Evolutionary conservation across 1,139 yeast species (phyloP), one percentile per base, ranked within the genome.

Genomic region (Taphrina deformans): DNA sequence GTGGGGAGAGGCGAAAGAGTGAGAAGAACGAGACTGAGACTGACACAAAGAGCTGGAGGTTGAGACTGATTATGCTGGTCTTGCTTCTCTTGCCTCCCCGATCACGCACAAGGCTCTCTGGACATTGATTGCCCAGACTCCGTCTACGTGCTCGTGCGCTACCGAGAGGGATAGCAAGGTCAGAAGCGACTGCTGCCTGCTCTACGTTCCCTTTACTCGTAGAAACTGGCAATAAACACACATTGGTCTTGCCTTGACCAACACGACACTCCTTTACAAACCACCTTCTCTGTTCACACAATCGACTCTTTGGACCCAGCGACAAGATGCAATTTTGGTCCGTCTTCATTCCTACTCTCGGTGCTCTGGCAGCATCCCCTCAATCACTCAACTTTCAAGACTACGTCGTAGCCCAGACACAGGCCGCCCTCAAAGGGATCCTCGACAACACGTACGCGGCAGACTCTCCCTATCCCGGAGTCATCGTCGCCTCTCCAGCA

Each of bases 401-500:
- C 31, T 59, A 59, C 21, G 63, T 59, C 56, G 6, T 16, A 6
- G 55, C 56, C 7, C 63, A 59, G 56, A 59, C 63, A 12, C 38
- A 27, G 27, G 56, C 56, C 14, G 63, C 63, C 4, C 56, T 59
- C 24, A 27, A 29, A n/a, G 63, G 63, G 16, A 59, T 59, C 26
- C 50, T 40, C 5, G 26, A n/a, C 38, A 59, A 59, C 40, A 35
- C 63, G 3, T 51, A n/a, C 23, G 31, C 29, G 3, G 58, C 58
- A 24, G 24, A 35, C 14, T 38, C 48, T 9, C 23, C 18, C 12
- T 59, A 48, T 21, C 63, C 63, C 18, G 63, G 63, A 10, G 63
- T 59, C 48, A 59, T 59, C 55, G 31, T 52, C n/a, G 63, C 63
- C 40, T 59, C 63, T 6, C 63, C 55, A n/a, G 63, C 63, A 9